phyloP scores from a whole-genome alignment of 148 eudicot species.

The Tetragonia tetragonoides region DNA sequence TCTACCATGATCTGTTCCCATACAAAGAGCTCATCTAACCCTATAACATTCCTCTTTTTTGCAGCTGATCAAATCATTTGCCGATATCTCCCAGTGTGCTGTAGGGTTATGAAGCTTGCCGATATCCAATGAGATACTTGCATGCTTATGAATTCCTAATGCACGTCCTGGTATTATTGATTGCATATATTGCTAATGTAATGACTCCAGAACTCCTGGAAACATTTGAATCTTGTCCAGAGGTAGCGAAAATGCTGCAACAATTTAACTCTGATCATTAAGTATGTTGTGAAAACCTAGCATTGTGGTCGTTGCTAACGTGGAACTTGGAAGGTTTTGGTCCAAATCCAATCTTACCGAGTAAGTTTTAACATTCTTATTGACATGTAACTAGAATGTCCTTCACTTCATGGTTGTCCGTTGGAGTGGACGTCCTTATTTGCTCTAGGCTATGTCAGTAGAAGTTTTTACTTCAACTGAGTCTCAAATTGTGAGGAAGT shows the following conservation, averaged over 20 bases:
- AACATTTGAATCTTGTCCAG: slow-evolving; percentile 19
- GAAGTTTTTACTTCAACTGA: not conserved
- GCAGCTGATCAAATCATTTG: slow-evolving; percentile 32
- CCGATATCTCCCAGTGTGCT: slow-evolving; percentile 33
- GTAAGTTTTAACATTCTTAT: not conserved
- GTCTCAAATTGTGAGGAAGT: not conserved
- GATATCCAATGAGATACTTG: slow-evolving; percentile 11
- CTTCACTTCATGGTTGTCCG: not conserved
- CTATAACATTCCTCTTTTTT: not conserved
- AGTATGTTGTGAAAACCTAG: slow-evolving; percentile 1
- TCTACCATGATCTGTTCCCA: not conserved
- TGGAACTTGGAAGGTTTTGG: not conserved
- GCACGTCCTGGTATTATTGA: slow-evolving; percentile 27
- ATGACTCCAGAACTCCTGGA: slow-evolving; percentile 22
- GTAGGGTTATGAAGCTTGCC: slow-evolving; percentile 23
- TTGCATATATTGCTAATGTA: slow-evolving; percentile 39
- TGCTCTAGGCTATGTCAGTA: not conserved
- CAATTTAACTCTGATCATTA: slow-evolving; percentile 15
- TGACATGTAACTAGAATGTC: not conserved
- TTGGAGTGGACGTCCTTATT: not conserved
- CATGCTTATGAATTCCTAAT: slow-evolving; percentile 24
- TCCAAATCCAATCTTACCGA: not conserved
- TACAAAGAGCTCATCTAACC: not conserved
- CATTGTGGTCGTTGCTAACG: slow-evolving; percentile 16
- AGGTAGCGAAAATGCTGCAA: slow-evolving; percentile 19